Evolutionary conservation across 2,329 filamentous ascomycete species (phyloP).

Genomic region (Dactylonectria estremocensis): DNA sequence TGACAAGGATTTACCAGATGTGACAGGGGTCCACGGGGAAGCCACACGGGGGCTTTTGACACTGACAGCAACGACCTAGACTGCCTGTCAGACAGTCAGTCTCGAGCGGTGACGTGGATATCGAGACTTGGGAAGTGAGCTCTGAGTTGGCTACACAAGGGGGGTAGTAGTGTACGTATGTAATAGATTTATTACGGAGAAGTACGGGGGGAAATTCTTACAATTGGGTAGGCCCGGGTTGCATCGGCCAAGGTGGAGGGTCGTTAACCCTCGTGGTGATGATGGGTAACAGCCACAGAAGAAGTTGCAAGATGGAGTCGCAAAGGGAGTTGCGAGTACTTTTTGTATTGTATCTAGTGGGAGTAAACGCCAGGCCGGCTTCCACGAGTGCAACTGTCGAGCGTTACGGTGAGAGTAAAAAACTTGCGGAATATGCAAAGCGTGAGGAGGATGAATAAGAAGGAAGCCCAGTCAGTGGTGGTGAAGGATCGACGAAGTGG

Average conservation of each 20-base stretch:
- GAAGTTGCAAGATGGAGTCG: not conserved
- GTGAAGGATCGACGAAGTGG: not conserved
- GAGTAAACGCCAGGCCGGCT: not conserved
- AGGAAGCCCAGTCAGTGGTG: too few relatives aligned
- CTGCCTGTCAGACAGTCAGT: not conserved
- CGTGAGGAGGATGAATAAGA: too few relatives aligned
- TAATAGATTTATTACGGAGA: not conserved
- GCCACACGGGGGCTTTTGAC: conserved; percentile 8
- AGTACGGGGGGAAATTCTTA: not conserved
- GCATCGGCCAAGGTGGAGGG: not conserved
- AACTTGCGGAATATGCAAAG: too few relatives aligned
- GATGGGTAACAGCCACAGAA: not conserved
- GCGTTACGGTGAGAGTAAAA: too few relatives aligned
- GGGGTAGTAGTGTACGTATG: not conserved
- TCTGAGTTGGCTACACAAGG: not conserved
- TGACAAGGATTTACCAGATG: not conserved
- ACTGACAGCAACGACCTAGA: too few relatives aligned
- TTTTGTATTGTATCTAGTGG: not conserved
- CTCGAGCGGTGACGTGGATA: not conserved
- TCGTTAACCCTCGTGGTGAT: not conserved
- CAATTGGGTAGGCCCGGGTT: not conserved
- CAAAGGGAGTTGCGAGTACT: not conserved
- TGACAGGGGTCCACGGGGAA: conserved; percentile 13
- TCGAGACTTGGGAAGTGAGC: not conserved
- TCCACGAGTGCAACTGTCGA: not conserved